phyloP scores from a whole-genome alignment of 106 monocot genomes.

The Alisma plantagoaquatica region DNA sequence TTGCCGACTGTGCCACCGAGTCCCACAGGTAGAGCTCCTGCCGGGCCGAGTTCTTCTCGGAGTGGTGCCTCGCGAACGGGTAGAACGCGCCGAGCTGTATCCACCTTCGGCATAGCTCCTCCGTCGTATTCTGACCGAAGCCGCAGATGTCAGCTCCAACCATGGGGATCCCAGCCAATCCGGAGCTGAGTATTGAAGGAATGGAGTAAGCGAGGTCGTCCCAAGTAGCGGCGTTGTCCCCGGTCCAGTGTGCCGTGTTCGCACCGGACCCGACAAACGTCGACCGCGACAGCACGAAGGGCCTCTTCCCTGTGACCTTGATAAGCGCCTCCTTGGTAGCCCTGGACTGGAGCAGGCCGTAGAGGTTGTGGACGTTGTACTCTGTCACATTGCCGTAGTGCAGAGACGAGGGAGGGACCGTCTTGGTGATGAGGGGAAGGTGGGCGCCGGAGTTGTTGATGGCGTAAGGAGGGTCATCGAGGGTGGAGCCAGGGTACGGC shows the following conservation, averaged over 20 bases:
- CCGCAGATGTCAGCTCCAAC: conserved; percentile 81
- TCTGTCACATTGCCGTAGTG: conserved; percentile 61
- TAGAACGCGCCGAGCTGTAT: conserved; percentile 95
- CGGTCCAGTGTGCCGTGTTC: conserved; percentile 59
- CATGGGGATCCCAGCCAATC: conserved; percentile 75
- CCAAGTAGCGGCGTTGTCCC: conserved; percentile 61
- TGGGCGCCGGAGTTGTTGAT: conserved; percentile 43
- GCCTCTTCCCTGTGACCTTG: conserved; percentile 34
- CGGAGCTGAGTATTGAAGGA: conserved; percentile 40
- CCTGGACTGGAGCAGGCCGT: conserved; percentile 43
- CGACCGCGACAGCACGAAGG: conserved; percentile 59
- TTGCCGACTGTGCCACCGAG: conserved; percentile 40
- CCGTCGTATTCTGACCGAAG: conserved; percentile 41
- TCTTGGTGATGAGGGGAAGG: conserved; percentile 23
- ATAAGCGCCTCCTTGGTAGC: conserved; percentile 41
- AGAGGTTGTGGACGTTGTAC: conserved; percentile 71
- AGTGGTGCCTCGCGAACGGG: conserved; percentile 67
- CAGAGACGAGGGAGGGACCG: conserved; percentile 36
- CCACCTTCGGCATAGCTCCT: conserved; percentile 22
- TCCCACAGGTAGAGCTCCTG: conserved; percentile 72
- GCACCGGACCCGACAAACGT: conserved; percentile 16
- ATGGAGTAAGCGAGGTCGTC: conserved; percentile 60
- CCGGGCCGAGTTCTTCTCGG: conserved; percentile 9
- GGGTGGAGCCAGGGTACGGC: conserved; percentile 11
- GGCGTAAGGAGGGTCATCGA: conserved; percentile 46